Evolutionary conservation across 345 rosid genomes (phyloP).

Genomic region (Raphanus sativus): DNA sequence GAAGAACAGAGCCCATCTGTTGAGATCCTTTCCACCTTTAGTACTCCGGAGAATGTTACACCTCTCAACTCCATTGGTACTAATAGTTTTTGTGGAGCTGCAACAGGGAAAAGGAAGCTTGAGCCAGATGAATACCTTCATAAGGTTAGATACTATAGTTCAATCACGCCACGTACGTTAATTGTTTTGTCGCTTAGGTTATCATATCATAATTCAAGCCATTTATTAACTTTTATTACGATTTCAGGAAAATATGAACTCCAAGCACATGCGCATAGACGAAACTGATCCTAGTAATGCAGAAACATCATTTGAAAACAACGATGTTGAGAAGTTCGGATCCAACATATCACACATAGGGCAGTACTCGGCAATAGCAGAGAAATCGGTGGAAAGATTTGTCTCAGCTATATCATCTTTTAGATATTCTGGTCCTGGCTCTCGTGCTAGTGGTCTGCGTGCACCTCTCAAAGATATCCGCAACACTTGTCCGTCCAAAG

Average conservation of each 20-base stretch:
- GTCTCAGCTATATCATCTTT: constrained; percentile 75
- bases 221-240: constrained; percentile 26
- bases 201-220: background rate
- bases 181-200: background rate
- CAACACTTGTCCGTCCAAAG: constrained; percentile 43
- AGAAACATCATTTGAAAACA: constrained; percentile 31
- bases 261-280: constrained; percentile 48
- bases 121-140: constrained; percentile 39
- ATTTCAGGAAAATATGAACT: constrained; percentile 58
- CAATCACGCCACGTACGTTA: background rate
- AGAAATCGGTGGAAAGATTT: constrained; percentile 74
- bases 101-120: constrained; percentile 60
- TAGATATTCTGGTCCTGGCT: constrained; percentile 58
- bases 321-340: constrained; percentile 61
- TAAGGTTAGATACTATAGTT: constrained; percentile 44
- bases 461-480: constrained; percentile 75
- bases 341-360: constrained; percentile 71
- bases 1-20: constrained; percentile 32
- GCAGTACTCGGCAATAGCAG: constrained; percentile 72
- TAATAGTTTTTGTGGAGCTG: constrained; percentile 26
- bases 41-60: constrained; percentile 31
- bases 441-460: constrained; percentile 94
- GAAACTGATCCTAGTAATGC: constrained; percentile 42
- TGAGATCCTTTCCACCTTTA: constrained; percentile 34
- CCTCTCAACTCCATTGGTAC: constrained; percentile 32